Evolutionary conservation across 768 basidiomycete genomes (phyloP).

Genomic region (Kwoniella sp.): DNA sequence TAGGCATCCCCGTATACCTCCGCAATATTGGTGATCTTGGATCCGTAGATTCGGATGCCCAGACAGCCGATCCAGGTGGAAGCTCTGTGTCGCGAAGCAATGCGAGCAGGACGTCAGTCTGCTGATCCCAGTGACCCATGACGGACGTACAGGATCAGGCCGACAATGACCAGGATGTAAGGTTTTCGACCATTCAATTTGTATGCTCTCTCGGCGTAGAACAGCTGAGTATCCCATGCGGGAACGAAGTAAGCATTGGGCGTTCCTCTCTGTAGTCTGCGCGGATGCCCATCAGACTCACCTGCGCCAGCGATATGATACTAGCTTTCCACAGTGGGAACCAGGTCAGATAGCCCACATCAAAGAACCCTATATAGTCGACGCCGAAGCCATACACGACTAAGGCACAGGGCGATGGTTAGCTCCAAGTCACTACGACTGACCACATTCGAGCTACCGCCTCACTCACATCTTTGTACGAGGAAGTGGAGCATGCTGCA

Average conservation of each 20-base stretch:
- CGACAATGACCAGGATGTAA: not conserved
- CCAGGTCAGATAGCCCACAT: not conserved
- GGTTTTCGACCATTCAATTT: not conserved
- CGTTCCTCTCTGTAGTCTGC: not conserved
- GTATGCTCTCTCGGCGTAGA: conserved; percentile 1
- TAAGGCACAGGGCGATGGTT: no score
- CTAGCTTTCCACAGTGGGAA: not conserved
- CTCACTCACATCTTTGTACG: not conserved
- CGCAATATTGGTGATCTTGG: no score
- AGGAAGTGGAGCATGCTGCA: not conserved
- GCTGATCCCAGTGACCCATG: no score
- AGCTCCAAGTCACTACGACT: no score
- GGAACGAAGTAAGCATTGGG: not conserved
- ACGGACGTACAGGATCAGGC: not conserved
- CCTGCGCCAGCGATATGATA: not conserved
- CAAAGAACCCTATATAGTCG: not conserved
- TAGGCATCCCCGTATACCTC: no score
- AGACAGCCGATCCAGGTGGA: not conserved
- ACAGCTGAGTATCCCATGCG: not conserved
- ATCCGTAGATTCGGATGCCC: not conserved
- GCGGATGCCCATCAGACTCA: not conserved
- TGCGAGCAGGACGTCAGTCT: no score
- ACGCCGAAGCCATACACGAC: not conserved
- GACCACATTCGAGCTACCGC: not conserved
- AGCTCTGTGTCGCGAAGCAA: no score